Base-by-base conservation (phyloP, 345 rosid species). In the Physaria fendleri region DNA sequence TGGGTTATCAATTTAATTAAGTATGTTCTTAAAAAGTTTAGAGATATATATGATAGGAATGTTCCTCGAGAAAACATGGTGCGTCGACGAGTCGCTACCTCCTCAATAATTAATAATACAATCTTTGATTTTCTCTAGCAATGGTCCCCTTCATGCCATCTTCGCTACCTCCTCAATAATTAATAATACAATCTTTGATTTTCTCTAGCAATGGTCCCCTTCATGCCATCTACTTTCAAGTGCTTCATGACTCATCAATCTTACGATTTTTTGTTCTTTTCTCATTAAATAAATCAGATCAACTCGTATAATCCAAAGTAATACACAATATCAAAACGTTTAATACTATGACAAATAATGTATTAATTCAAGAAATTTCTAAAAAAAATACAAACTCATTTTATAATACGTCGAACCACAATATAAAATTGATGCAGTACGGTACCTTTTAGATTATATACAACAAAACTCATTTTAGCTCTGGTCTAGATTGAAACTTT, bases 51-150 rank as follows among this genome's bases (percentile, higher is more conserved):
- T 21, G 52, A 37, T 30, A 30, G 42, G 41, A 50, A 63, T 41
- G 66, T 63, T 63, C 59, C 53, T 64, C 18, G 8, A 52, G 18
- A 14, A 64, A 41, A 64, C 68, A 64, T 64, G n/a, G 33, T 52
- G 53, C 68, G 60, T 64, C 43, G 27, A 52, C 68, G 68, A 64
- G 68, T 64, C 16, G 59, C 51, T 51, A 16, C 59, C 44, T 52
- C 60, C n/a, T n/a, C n/a, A 45, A 61, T 61, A 47, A 24, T 47
- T 21, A 0, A 5, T 2, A 21, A 47, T 27, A 24, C 16, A 61
- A 23, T 47, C 53, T 32, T 21, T 32, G 14, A 43, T 44, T 13
- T 33, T 59, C 30, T 32, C 53, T 59, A 15, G 11, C 25, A 23
- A 33, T 61, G 65, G 65, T 60, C 37, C 56, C 25, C 35, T 60